Conservation (phyloP, 129 eudicot genomes). For the sunflower (Helianthus annuus) region HanXRQr2.0-SUNRISE NC_035442.2:176251837-176252336, state of each 20-base stretch:
- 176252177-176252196: too few species aligned
- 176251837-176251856: neutral
- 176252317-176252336: too few species aligned
- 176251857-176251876: too few species aligned
- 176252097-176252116: neutral
- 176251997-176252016: slow-evolving; percentile 74
- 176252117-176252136: slow-evolving; percentile 20
- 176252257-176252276: neutral
- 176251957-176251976: slow-evolving; percentile 82
- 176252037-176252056: slow-evolving; percentile 88
- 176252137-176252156: neutral
- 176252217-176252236: neutral
- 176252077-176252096: slow-evolving; percentile 7
- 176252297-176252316: too few species aligned
- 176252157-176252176: too few species aligned
- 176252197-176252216: neutral
- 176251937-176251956: slow-evolving; percentile 69
- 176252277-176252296: too few species aligned
- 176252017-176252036: slow-evolving; percentile 62
- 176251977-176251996: slow-evolving; percentile 71
- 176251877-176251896: too few species aligned
- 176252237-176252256: neutral
- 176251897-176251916: neutral
- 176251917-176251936: neutral
- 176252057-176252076: slow-evolving; percentile 88